Percentiles rank a stretch among this genome's conserved stretches.
phyloP scores from a whole-genome alignment of 2,329 filamentous ascomycete genomes.

The Aspergillus japonicus region DNA sequence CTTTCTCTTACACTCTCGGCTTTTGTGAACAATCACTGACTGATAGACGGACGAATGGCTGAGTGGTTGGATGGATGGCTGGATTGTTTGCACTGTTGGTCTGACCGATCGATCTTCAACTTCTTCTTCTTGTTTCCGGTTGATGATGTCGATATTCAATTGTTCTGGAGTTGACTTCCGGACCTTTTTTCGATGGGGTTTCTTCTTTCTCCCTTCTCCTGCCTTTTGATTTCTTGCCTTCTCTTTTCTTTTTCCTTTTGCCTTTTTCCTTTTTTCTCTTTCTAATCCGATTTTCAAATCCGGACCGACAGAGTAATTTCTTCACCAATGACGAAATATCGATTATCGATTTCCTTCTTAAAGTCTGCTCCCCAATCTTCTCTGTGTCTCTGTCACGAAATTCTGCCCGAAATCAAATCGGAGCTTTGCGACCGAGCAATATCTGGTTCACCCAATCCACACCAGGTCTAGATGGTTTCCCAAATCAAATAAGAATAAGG shows the following conservation, averaged over 20 bases:
- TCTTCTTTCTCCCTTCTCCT: neutral
- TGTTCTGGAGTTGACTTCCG: neutral
- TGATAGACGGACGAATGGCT: too few relatives aligned
- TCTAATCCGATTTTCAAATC: neutral
- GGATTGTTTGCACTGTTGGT: conserved; percentile 1
- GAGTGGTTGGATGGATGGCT: neutral
- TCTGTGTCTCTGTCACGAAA: conserved; percentile 1
- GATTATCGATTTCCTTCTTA: neutral
- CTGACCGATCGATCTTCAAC: neutral
- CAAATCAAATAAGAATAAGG: neutral
- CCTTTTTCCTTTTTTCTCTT: conserved; percentile 1
- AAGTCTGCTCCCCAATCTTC: neutral
- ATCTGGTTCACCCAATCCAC: conserved; percentile 11
- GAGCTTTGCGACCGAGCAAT: conserved; percentile 10
- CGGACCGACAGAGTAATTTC: neutral
- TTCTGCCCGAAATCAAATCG: conserved; percentile 2
- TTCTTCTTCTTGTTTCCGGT: conserved; percentile 1
- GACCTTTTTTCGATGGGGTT: neutral
- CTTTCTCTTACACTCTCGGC: too few relatives aligned
- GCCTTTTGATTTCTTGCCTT: neutral
- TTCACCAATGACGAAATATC: conserved; percentile 8
- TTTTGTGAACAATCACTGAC: neutral
- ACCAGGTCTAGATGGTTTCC: conserved; percentile 6
- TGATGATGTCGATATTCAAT: neutral
- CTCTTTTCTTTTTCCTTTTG: neutral